phyloP scores from a whole-genome alignment of 2,329 filamentous ascomycete genomes.

The Ceratocystis ficicola region DNA sequence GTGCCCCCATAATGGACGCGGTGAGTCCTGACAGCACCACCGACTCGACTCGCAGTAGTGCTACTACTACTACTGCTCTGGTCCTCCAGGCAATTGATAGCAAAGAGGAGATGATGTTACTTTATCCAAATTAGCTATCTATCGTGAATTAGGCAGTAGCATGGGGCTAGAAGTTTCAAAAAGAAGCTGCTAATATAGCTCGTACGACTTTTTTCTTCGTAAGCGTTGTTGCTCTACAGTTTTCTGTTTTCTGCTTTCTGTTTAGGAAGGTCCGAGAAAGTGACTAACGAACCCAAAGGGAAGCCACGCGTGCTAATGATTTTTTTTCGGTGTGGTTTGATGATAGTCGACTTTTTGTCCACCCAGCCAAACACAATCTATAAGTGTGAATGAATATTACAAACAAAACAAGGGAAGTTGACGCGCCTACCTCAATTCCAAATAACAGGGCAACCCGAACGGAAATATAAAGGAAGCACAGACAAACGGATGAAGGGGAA shows the following conservation, averaged over 20 bases:
- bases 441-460: background rate
- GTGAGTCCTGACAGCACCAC: conserved; percentile 4
- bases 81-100: background rate
- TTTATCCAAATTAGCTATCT: background rate
- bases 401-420: background rate
- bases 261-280: conserved; percentile 4
- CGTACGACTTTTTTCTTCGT: background rate
- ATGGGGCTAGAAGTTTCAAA: conserved; percentile 9
- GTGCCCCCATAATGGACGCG: background rate
- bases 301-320: background rate
- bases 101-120: background rate
- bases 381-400: background rate
- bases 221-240: background rate
- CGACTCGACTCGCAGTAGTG: background rate
- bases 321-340: background rate
- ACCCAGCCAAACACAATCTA: background rate
- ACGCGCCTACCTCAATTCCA: background rate
- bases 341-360: background rate
- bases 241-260: background rate
- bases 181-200: conserved; percentile 4
- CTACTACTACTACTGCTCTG: background rate
- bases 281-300: background rate
- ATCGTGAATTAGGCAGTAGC: background rate
- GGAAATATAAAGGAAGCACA: background rate
- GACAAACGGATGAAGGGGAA: background rate